Evolutionary conservation across 495 filamentous ascomycete species (phyloP).

Genomic region (Hypoxylon fuscum): DNA sequence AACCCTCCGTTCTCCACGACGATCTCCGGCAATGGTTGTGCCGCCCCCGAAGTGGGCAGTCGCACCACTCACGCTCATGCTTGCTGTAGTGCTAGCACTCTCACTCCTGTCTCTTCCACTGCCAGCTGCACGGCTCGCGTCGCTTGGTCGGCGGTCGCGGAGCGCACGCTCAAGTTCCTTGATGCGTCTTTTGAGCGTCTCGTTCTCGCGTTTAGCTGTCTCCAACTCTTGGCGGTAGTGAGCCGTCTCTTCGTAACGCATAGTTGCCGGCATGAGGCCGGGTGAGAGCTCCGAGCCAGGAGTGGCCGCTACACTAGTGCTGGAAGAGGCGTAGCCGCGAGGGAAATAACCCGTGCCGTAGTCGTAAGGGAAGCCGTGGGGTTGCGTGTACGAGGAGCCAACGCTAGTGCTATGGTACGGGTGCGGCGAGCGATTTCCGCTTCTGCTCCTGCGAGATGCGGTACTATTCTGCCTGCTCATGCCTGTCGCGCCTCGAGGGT

Average conservation of each 20-base stretch:
- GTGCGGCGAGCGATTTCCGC: slow-evolving; percentile 53
- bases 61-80: slow-evolving; percentile 42
- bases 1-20: slow-evolving; percentile 41
- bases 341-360: slow-evolving; percentile 49
- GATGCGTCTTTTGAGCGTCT: slow-evolving; percentile 74
- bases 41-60: slow-evolving; percentile 34
- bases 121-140: slow-evolving; percentile 47
- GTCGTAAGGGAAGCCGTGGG: slow-evolving; percentile 32
- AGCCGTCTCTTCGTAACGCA: slow-evolving; percentile 75
- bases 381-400: slow-evolving; percentile 35
- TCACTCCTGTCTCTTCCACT: slow-evolving; percentile 53
- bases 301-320: slow-evolving; percentile 44
- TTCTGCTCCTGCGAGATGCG: slow-evolving; percentile 51
- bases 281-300: slow-evolving; percentile 53
- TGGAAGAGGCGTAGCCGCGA: slow-evolving; percentile 34
- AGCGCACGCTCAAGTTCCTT: slow-evolving; percentile 73
- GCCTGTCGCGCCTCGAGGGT: slow-evolving; percentile 43
- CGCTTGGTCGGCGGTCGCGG: slow-evolving; percentile 56
- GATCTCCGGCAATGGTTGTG: slow-evolving; percentile 35
- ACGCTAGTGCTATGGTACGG: slow-evolving; percentile 38
- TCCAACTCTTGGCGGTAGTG: slow-evolving; percentile 77
- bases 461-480: slow-evolving; percentile 57
- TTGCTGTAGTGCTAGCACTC: slow-evolving; percentile 42
- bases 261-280: slow-evolving; percentile 59
- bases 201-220: slow-evolving; percentile 80